A percentile compares a stretch with the other conserved stretches of the same genome.
Conservation (phyloP, 805 yeast genomes). For the Nadsonia fulvescens region DNA sequence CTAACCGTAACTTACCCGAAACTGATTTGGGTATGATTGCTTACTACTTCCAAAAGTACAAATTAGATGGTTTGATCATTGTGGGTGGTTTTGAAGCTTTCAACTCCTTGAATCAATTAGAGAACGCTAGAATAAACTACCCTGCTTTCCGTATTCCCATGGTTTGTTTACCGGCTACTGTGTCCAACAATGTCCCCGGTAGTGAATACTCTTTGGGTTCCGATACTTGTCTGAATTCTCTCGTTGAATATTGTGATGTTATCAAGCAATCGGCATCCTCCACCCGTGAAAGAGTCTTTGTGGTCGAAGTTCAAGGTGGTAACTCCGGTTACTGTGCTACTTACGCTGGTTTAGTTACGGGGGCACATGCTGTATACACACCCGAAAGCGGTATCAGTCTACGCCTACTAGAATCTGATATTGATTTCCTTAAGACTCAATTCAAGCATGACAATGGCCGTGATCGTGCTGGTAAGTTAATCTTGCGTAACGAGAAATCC, state of each 20-base stretch:
- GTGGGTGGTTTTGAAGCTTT: conserved; percentile 98
- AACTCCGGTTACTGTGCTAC: conserved; percentile 89
- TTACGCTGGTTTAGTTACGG: conserved; percentile 65
- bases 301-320: conserved; percentile 97
- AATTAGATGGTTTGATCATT: conserved; percentile 73
- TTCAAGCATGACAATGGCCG: conserved; percentile 63
- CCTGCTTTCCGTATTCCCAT: conserved; percentile 91
- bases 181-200: conserved; percentile 97
- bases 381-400: conserved; percentile 73
- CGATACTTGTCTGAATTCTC: conserved; percentile 86
- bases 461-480: conserved; percentile 66
- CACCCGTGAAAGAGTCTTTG: conserved; percentile 82
- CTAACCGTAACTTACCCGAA: conserved; percentile 76
- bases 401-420: conserved; percentile 56
- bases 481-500: conserved; percentile 71
- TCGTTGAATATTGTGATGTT: conserved; percentile 86
- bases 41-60: conserved; percentile 75
- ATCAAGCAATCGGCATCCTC: conserved; percentile 92
- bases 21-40: conserved; percentile 80
- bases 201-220: conserved; percentile 90
- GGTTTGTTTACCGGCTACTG: conserved; percentile 86
- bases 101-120: conserved; percentile 63
- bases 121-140: conserved; percentile 54
- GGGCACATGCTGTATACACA: conserved; percentile 79
- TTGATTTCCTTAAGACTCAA: conserved; percentile 45